Evolutionary conservation across 352 stramenopile genomes (phyloP), one percentile per base, ranked within the genome.

Genomic region (Phytopythium delawarense): DNA sequence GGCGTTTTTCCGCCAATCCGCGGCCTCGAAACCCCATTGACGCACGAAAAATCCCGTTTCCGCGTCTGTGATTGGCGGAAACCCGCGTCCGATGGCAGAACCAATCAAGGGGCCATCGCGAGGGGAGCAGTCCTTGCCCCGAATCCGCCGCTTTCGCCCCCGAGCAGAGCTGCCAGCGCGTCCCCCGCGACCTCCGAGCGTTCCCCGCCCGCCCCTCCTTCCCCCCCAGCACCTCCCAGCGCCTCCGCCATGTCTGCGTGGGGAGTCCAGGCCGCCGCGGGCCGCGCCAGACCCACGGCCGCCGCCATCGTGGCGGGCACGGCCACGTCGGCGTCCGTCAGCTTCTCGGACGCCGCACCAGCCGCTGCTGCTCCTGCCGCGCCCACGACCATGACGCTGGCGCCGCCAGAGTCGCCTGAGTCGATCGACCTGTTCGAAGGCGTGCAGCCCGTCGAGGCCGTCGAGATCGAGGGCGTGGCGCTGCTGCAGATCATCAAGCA

Each of bases 401-500:
- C 72, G 23, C 62, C 66, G 40, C 67, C 64, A 7, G 72, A 69
- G 56, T 66, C 56, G 51, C 57, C 64, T 11, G 81, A 91, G 5
- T 42, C 69, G 28, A 79, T 91, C 60, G 82, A 94, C 60, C 70
- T 94, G 49, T 94, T 90, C 57, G 82, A 91, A 45, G 70, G 70
- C 61, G 81, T 94, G 45, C 72, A 66, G 55, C 80, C 79, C 13
- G 79, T 93, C 20, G 76, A 84, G 32, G 70, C 57, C 45, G 83
- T 96, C 25, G 75, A 89, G 68, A 74, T 96, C 53, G 87, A 96
- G 48, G 87, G 87, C 49, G 83, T 94, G 18, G 87, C 85, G 53
- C 73, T 98, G 66, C 74, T 98, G 48, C 93, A 98, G 81, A 94
- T 98, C 72, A 95, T 99, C 72, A 99, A 99, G 81, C 97, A 99